phyloP scores from a whole-genome alignment of 371 early-diverging fungal species.

The Coemansia sp. region DNA sequence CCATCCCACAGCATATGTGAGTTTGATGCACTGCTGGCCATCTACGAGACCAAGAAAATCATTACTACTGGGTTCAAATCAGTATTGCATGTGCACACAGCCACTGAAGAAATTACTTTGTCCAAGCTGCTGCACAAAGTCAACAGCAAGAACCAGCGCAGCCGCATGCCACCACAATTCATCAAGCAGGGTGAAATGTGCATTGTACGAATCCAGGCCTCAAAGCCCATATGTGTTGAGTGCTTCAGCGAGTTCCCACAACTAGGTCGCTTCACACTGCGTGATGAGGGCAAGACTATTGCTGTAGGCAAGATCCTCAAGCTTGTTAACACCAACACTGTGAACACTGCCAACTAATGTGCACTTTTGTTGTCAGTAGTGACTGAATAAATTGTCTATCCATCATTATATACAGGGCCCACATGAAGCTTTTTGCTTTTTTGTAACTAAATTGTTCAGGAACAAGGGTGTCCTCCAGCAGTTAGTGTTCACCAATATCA shows the following conservation, averaged over 20 bases:
- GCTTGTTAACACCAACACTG: conserved; percentile 52
- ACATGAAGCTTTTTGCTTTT: too few relatives aligned
- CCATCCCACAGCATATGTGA: conserved; percentile 75
- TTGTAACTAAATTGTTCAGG: too few relatives aligned
- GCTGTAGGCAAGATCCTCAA: conserved; percentile 94
- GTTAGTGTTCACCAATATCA: too few relatives aligned
- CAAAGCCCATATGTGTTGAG: conserved; percentile 82
- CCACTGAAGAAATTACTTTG: conserved; percentile 84
- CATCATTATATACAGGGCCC: neutral
- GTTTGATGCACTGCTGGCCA: conserved; percentile 87
- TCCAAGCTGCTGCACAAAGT: conserved; percentile 81
- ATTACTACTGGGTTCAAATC: conserved; percentile 92
- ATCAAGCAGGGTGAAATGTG: conserved; percentile 76
- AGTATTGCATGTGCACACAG: conserved; percentile 89
- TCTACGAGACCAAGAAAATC: conserved; percentile 92
- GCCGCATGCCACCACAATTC: conserved; percentile 89
- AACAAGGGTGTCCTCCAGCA: too few relatives aligned
- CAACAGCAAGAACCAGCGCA: conserved; percentile 84
- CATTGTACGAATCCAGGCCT: conserved; percentile 75
- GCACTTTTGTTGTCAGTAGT: neutral
- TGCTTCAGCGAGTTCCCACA: conserved; percentile 86
- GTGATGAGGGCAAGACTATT: conserved; percentile 95
- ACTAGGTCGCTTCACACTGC: conserved; percentile 94
- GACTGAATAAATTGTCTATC: neutral
- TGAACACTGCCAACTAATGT: conserved; percentile 3